These are phyloP conservation scores for Suillus spraguei DNA, from an alignment of 768 basidiomycete genomes.

Conservation along the genomic window DNA sequence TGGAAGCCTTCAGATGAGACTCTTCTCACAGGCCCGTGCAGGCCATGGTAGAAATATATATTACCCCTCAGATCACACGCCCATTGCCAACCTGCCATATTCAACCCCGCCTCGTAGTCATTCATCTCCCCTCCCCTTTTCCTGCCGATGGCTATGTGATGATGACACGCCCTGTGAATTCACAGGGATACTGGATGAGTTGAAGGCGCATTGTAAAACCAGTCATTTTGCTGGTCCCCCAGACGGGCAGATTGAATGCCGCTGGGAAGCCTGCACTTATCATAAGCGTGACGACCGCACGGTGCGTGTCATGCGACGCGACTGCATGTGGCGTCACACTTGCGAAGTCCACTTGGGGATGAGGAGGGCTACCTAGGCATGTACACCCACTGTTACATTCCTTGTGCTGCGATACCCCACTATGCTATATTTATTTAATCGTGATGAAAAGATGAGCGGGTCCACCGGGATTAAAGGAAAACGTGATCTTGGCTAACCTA, in stretches of 20 bases:
- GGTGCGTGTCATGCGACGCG: not conserved
- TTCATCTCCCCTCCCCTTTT: no score
- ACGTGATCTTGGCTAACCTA: slow-evolving; percentile 96
- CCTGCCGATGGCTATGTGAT: not conserved
- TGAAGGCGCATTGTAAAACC: not conserved
- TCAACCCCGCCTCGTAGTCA: not conserved
- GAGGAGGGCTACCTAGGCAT: not conserved
- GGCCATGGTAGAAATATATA: not conserved
- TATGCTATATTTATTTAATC: not conserved
- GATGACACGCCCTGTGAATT: not conserved
- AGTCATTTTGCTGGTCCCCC: not conserved
- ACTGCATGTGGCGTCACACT: not conserved
- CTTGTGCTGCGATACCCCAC: not conserved
- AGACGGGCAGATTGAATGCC: not conserved
- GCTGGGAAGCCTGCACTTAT: not conserved
- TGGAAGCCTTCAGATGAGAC: not conserved
- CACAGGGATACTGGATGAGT: not conserved
- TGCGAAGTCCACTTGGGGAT: not conserved
- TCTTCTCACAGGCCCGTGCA: not conserved
- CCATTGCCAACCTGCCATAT: not conserved
- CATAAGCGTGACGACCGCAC: not conserved
- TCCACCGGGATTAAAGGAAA: slow-evolving; percentile 97
- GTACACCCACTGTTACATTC: not conserved
- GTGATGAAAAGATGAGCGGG: slow-evolving; percentile 58
- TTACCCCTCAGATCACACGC: not conserved